These are phyloP conservation scores for Physcomitrium patens DNA, from an alignment of 225 moss, liverwort and hornwort genomes.

Conservation along the genomic window DNA sequence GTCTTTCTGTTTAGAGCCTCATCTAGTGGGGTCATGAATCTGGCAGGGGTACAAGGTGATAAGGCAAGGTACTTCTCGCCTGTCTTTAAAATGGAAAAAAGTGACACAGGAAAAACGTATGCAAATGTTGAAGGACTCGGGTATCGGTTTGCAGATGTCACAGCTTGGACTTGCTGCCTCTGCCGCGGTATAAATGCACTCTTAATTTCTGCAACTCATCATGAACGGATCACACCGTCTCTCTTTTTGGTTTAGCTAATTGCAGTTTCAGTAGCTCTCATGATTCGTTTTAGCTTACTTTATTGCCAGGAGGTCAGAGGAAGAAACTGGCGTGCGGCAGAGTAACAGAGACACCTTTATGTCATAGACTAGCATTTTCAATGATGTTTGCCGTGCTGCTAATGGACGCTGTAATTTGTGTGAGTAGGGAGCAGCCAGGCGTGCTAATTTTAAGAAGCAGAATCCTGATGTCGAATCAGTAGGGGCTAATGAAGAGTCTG, in stretches of 20 bases:
- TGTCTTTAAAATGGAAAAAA: conserved; percentile 68
- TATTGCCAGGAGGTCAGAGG: not conserved
- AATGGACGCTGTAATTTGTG: conserved; percentile 12
- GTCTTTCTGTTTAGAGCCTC: conserved; percentile 4
- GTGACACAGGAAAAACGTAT: conserved; percentile 66
- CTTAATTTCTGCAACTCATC: not conserved
- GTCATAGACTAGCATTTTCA: conserved; percentile 3
- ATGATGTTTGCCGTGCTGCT: conserved; percentile 2
- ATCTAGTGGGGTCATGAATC: conserved; percentile 23
- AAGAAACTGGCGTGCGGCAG: conserved; percentile 1
- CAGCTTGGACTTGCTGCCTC: conserved; percentile 95
- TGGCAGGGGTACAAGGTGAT: conserved; percentile 89
- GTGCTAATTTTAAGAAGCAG: conserved; percentile 59
- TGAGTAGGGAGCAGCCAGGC: conserved; percentile 85
- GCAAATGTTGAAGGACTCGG: conserved; percentile 74
- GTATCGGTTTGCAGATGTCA: conserved; percentile 83
- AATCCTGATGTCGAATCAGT: conserved; percentile 72
- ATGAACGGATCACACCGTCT: not conserved
- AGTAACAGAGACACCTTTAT: conserved; percentile 13
- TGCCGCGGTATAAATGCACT: conserved; percentile 70
- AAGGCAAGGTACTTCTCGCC: conserved; percentile 76
- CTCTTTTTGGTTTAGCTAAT: conserved; percentile 6
- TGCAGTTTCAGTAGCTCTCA: conserved; percentile 23
- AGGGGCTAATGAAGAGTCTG: conserved; percentile 56
- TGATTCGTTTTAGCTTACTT: conserved; percentile 6